phyloP scores from a whole-genome alignment of 2,329 filamentous ascomycete genomes.

The Fusarium sororula region DNA sequence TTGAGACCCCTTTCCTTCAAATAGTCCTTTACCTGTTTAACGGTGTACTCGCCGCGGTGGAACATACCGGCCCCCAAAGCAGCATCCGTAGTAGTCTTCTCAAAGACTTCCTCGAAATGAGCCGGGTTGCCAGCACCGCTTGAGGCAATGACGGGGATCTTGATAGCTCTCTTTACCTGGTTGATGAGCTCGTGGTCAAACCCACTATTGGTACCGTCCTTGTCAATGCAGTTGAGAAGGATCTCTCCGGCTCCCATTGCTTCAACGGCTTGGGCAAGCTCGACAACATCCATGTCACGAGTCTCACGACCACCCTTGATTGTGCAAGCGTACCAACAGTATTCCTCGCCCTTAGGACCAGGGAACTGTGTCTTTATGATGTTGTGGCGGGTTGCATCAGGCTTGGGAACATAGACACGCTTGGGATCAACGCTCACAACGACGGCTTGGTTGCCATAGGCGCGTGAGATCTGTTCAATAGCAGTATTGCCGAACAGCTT shows the following conservation, averaged over 20 bases:
- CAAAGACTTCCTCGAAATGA: slow-evolving; percentile 93
- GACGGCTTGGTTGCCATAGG: slow-evolving; percentile 96
- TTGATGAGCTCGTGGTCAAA: slow-evolving; percentile 93
- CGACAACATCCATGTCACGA: slow-evolving; percentile 90
- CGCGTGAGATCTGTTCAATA: slow-evolving; percentile 92
- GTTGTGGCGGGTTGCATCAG: slow-evolving; percentile 75
- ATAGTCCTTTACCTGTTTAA: slow-evolving; percentile 90
- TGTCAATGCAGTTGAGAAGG: slow-evolving; percentile 96
- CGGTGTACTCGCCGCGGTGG: slow-evolving; percentile 93
- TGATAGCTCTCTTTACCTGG: slow-evolving; percentile 86
- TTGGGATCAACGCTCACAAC: slow-evolving; percentile 96
- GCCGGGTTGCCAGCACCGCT: slow-evolving; percentile 88
- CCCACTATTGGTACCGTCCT: slow-evolving; percentile 91
- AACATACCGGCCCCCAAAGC: slow-evolving; percentile 98
- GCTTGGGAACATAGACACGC: slow-evolving; percentile 82
- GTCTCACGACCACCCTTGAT: slow-evolving; percentile 95
- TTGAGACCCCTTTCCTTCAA: slow-evolving; percentile 75
- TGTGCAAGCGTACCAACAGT: slow-evolving; percentile 98
- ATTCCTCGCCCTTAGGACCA: slow-evolving; percentile 79
- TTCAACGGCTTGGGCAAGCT: slow-evolving; percentile 88
- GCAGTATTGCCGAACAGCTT: slow-evolving; percentile 83
- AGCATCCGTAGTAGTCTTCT: slow-evolving; percentile 85
- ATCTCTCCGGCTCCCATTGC: slow-evolving; percentile 96
- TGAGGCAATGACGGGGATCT: slow-evolving; percentile 93
- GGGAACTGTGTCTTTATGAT: slow-evolving; percentile 75